These are phyloP conservation scores for Acer negundo DNA, from an alignment of 345 rosid species.

Conservation along the genomic window DNA sequence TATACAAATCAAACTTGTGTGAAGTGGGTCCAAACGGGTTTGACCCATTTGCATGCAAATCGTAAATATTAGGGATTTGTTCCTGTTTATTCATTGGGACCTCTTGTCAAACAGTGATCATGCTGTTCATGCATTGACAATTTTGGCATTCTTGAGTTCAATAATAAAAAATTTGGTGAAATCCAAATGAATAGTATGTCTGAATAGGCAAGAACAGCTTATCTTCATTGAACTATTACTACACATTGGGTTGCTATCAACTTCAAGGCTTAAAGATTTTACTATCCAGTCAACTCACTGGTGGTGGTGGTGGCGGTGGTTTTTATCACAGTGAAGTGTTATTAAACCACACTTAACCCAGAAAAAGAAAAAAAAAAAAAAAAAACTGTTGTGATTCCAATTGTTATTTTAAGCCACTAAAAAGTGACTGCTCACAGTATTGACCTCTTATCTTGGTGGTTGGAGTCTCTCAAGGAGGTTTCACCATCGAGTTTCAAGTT, in stretches of 20 bases:
- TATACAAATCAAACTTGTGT: conserved; percentile 1
- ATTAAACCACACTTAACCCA: not conserved
- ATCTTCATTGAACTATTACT: not conserved
- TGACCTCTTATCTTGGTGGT: no score
- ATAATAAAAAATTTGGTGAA: not conserved
- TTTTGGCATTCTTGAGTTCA: not conserved
- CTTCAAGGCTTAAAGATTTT: not conserved
- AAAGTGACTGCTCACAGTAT: conserved; percentile 6
- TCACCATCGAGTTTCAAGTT: no score
- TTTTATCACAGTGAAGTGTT: not conserved
- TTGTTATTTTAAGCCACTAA: conserved; percentile 10
- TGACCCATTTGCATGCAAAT: conserved; percentile 13
- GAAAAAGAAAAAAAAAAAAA: not conserved
- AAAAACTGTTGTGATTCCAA: not conserved
- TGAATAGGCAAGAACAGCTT: not conserved
- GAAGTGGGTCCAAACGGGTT: conserved; percentile 23
- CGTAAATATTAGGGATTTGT: not conserved
- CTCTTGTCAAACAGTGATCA: not conserved
- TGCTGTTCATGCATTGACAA: conserved; percentile 7
- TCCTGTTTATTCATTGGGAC: not conserved
- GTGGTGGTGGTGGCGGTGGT: not conserved
- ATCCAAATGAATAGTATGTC: not conserved
- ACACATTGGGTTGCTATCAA: not conserved
- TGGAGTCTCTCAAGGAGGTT: no score
- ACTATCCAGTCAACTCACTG: not conserved